Percentiles rank a stretch among this genome's conserved stretches.
These are phyloP conservation scores for Marasmius sp. DNA, from an alignment of 1,284 basidiomycete genomes.

Conservation along the genomic window DNA sequence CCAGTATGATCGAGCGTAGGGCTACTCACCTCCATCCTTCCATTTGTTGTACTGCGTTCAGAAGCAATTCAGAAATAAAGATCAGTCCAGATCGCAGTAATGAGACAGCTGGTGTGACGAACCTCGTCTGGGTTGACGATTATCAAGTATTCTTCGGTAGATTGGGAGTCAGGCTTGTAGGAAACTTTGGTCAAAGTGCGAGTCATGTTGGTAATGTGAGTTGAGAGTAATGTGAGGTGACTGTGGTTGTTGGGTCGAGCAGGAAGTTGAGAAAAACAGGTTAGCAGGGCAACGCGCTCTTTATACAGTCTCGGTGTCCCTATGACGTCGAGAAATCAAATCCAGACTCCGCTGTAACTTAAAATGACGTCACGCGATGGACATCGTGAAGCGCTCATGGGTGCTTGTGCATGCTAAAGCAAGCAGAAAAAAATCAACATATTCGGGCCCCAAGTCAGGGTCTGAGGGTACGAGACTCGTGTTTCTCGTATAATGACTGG, in stretches of 20 bases:
- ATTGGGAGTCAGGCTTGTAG: slow-evolving; percentile 72
- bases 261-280: not conserved
- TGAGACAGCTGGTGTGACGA: slow-evolving; percentile 17
- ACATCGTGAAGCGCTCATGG: not conserved
- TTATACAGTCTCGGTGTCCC: slow-evolving; percentile 27
- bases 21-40: slow-evolving; percentile 67
- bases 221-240: slow-evolving; percentile 8
- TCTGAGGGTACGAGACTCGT: too few relatives aligned
- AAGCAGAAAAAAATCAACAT: not conserved
- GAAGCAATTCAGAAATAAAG: not conserved
- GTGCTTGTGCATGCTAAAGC: too few relatives aligned
- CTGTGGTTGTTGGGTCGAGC: slow-evolving; percentile 3
- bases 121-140: slow-evolving; percentile 72
- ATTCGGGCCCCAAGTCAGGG: not conserved
- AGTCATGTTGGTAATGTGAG: slow-evolving; percentile 35
- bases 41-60: slow-evolving; percentile 68
- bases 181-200: slow-evolving; percentile 64
- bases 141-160: slow-evolving; percentile 68
- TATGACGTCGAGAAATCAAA: slow-evolving; percentile 32
- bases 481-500: too few relatives aligned
- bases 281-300: slow-evolving; percentile 12
- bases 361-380: slow-evolving; percentile 34
- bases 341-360: slow-evolving; percentile 14
- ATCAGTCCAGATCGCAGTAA: slow-evolving; percentile 17
- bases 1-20: slow-evolving; percentile 15